phyloP scores from a whole-genome alignment of 2,329 filamentous ascomycete species.

The Celoporthe dispersa region DNA sequence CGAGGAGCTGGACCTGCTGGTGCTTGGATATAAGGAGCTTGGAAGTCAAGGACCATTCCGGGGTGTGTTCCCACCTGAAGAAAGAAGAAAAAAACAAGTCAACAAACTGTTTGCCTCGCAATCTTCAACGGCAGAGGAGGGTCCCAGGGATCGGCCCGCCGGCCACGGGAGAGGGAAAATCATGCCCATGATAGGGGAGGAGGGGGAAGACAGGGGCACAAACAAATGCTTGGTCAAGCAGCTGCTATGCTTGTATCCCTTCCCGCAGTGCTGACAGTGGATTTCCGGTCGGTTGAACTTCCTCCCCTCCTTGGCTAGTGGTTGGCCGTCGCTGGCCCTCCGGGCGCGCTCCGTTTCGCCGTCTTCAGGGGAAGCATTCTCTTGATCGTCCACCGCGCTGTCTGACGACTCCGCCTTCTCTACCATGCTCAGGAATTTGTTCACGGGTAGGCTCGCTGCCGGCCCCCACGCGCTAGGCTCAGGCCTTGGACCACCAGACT shows the following conservation, averaged over 20 bases:
- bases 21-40: constrained; percentile 99
- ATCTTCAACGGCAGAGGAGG: constrained; percentile 35
- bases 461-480: constrained; percentile 45
- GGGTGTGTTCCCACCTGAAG: constrained; percentile 97
- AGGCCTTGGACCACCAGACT: constrained; percentile 58
- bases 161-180: constrained; percentile 36
- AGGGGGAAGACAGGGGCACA: constrained; percentile 69
- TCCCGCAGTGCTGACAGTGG: constrained; percentile 96
- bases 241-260: constrained; percentile 99
- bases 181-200: constrained; percentile 40
- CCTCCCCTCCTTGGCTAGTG: constrained; percentile 77
- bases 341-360: constrained; percentile 56
- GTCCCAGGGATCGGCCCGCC: constrained; percentile 21
- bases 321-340: constrained; percentile 84
- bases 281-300: constrained; percentile 83
- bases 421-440: constrained; percentile 52
- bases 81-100: constrained; percentile 44
- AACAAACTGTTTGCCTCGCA: constrained; percentile 43
- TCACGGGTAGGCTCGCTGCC: constrained; percentile 69
- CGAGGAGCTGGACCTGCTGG: constrained; percentile 96
- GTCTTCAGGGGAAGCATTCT: constrained; percentile 61
- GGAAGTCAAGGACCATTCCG: constrained; percentile 95
- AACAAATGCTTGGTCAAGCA: constrained; percentile 99
- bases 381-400: constrained; percentile 72
- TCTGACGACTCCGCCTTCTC: constrained; percentile 57